phyloP scores from a whole-genome alignment of 2,329 filamentous ascomycete species.

The Colletotrichum sp. region DNA sequence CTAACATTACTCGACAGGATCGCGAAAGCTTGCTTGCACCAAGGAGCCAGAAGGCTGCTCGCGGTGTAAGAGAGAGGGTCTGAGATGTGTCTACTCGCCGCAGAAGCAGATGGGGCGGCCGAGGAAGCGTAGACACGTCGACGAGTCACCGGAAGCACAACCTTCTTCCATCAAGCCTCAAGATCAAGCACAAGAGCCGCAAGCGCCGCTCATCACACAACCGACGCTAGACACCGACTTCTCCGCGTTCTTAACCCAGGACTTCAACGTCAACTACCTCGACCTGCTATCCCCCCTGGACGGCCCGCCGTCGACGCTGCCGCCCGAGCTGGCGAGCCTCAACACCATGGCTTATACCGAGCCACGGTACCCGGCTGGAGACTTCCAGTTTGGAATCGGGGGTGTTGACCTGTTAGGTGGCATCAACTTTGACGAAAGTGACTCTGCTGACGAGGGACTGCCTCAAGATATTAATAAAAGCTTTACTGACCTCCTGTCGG shows the following conservation, averaged over 20 bases:
- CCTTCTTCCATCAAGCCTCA: neutral
- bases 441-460: constrained; percentile 27
- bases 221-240: constrained; percentile 34
- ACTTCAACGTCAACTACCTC: constrained; percentile 37
- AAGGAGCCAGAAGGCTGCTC: constrained; percentile 66
- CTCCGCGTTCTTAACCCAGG: constrained; percentile 36
- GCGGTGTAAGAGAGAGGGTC: constrained; percentile 62
- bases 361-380: constrained; percentile 12
- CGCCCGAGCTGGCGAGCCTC: neutral
- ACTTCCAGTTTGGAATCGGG: constrained; percentile 22
- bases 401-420: constrained; percentile 33
- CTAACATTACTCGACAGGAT: constrained; percentile 45
- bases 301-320: constrained; percentile 3
- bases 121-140: constrained; percentile 55
- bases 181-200: neutral
- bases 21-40: constrained; percentile 68
- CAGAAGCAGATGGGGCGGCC: constrained; percentile 73
- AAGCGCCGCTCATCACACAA: constrained; percentile 10
- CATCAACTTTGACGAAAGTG: constrained; percentile 37
- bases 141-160: constrained; percentile 26
- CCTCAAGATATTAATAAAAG: constrained; percentile 31
- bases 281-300: constrained; percentile 32
- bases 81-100: constrained; percentile 64
- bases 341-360: constrained; percentile 6
- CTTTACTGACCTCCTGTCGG: constrained; percentile 5